Base-by-base conservation (phyloP, 1,284 basidiomycete species). In the Phellopilus nigrolimitatus region DNA sequence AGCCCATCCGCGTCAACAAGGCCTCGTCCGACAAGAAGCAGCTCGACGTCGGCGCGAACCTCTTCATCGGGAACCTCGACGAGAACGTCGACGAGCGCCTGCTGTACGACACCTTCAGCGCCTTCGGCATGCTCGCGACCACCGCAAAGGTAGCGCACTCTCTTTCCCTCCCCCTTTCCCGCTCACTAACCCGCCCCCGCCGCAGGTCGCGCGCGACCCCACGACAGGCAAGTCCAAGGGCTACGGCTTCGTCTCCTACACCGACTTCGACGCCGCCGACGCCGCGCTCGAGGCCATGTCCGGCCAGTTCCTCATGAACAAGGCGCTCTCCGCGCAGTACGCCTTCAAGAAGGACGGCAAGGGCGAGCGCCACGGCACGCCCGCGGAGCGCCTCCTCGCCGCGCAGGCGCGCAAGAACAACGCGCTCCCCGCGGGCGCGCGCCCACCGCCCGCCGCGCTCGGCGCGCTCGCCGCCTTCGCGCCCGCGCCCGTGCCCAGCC, bases 341-440 rank as follows among this genome's bases (percentile, higher is more conserved):
- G 95, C 95, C 3, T 95, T 97, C 79, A 98, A 98, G 70, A 98
- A 98, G 73, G 97, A 99, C 62, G 92, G 91, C 50, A 97, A 98
- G 68, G 94, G 95, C 55, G 95, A 99, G 68, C 81, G 95, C 13
- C 97, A 99, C 63, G 97, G 95, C 31, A 97, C 95, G 3, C 77
- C 89, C 17, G 95, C 97, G 2, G 95, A 99, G 70, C 85, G 95
- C 55, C 78, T 98, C 40, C 81, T 99, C 58, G 94, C 95, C 1
- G 85, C 91, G 1, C 94, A 98, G 68, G 95, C 97, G 34, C 82
- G 93, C 61, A 95, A 95, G 69, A 94, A 95, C 68, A 93, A 93
- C 58, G 90, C 90, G 1, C 72, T 93, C 1, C 91, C 91, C 2
- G 78, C 81, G 46, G 74, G 75, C 31, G 77, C 83, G 9, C 80